phyloP scores from a whole-genome alignment of 2,329 filamentous ascomycete species.

The Penicillium sumatraense region DNA sequence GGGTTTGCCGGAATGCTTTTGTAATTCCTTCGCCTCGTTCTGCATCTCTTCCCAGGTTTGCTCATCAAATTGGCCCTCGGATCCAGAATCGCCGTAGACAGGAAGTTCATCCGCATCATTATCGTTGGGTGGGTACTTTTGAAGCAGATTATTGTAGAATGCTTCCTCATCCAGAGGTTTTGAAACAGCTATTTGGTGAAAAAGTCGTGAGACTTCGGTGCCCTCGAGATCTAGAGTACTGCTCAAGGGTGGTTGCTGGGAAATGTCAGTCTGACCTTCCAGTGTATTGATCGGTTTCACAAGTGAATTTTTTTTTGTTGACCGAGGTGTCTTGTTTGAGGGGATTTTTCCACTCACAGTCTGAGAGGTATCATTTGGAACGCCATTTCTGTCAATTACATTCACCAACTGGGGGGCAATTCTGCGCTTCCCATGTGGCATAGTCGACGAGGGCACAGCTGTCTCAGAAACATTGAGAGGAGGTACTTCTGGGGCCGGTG shows the following conservation, averaged over 20 bases:
- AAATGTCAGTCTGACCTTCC: not conserved
- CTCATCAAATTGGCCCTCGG: constrained; percentile 60
- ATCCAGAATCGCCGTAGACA: constrained; percentile 60
- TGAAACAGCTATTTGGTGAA: not conserved
- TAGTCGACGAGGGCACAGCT: not conserved
- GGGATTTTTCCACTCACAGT: not conserved
- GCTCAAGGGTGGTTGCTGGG: not conserved
- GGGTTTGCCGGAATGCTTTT: constrained; percentile 12
- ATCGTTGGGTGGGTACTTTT: constrained; percentile 48
- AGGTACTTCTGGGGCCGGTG: not conserved
- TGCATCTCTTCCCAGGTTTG: constrained; percentile 67
- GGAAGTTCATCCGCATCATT: constrained; percentile 53
- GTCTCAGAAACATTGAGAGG: not conserved
- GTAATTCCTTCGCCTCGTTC: constrained; percentile 48
- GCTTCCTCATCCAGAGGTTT: not conserved
- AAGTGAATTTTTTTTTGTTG: not conserved
- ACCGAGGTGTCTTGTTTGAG: not conserved
- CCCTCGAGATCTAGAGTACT: not conserved
- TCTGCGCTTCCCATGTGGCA: not conserved
- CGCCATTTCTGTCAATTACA: not conserved
- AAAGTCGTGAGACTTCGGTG: not conserved
- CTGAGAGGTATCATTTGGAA: not conserved
- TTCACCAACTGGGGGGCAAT: not conserved
- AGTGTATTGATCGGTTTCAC: not conserved
- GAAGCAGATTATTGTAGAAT: constrained; percentile 40